Conservation (phyloP, 345 rosid genomes). For the Geranium rotundifolium region DNA sequence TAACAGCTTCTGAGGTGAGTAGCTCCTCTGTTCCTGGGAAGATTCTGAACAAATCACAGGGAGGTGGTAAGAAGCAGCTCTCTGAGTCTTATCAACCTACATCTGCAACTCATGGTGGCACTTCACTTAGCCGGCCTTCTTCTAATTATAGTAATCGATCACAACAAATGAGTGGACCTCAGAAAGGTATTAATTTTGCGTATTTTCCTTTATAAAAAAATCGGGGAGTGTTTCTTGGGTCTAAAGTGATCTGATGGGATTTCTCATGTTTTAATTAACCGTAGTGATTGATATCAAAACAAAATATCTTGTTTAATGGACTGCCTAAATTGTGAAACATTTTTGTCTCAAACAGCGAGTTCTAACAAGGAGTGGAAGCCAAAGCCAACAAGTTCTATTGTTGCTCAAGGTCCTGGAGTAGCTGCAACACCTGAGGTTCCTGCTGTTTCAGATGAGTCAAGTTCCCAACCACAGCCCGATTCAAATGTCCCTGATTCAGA, state of each 20-base stretch:
- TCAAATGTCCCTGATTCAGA: constrained; percentile 36
- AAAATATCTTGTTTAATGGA: constrained; percentile 1
- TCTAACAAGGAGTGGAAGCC: constrained; percentile 86
- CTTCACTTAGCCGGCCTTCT: constrained; percentile 61
- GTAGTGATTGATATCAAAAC: neutral
- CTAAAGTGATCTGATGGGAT: constrained; percentile 1
- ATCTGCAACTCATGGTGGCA: constrained; percentile 36
- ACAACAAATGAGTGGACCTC: constrained; percentile 48
- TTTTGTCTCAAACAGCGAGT: constrained; percentile 35
- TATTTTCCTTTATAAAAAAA: neutral
- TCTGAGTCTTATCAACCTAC: constrained; percentile 42
- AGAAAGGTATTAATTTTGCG: constrained; percentile 42
- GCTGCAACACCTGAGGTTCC: constrained; percentile 36
- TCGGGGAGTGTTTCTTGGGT: constrained; percentile 1
- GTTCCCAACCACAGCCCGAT: constrained; percentile 22
- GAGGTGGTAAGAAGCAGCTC: constrained; percentile 35
- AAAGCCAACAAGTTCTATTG: constrained; percentile 45
- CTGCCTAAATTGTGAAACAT: constrained; percentile 9
- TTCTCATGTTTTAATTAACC: constrained; percentile 3
- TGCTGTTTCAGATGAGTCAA: constrained; percentile 32
- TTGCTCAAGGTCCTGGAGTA: constrained; percentile 38
- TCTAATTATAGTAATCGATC: constrained; percentile 64
- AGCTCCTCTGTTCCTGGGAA: constrained; percentile 34
- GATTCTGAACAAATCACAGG: constrained; percentile 40
- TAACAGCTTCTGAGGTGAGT: constrained; percentile 31